phyloP scores from a whole-genome alignment of 2,329 filamentous ascomycete genomes.

The Karstenula rhodostoma region DNA sequence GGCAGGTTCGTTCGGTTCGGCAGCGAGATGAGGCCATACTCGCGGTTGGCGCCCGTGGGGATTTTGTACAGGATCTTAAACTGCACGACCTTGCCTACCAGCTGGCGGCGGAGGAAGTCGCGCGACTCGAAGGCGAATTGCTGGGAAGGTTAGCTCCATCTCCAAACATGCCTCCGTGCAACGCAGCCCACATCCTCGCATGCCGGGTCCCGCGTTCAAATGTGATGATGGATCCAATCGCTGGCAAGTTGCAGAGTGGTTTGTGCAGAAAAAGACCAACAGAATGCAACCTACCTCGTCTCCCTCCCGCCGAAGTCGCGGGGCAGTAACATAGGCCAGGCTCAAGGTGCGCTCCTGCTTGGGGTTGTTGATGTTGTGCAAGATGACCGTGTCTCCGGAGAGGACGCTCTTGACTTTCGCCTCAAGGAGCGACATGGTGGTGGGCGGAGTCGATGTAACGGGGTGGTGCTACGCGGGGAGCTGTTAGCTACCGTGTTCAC shows the following conservation, averaged over 20 bases:
- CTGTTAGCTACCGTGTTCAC: conserved; percentile 42
- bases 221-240: background rate
- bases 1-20: conserved; percentile 76
- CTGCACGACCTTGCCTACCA: conserved; percentile 86
- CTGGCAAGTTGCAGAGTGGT: background rate
- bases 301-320: conserved; percentile 84
- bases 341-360: conserved; percentile 85
- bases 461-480: conserved; percentile 24
- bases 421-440: conserved; percentile 48
- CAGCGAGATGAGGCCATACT: conserved; percentile 84
- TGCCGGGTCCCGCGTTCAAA: background rate
- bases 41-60: conserved; percentile 76
- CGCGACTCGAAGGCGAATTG: conserved; percentile 92
- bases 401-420: conserved; percentile 84
- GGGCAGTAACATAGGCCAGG: conserved; percentile 90
- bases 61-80: conserved; percentile 89
- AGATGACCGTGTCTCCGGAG: conserved; percentile 89
- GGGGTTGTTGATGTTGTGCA: conserved; percentile 82
- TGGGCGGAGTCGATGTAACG: conserved; percentile 9
- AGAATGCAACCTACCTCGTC: conserved; percentile 69
- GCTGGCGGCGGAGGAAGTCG: conserved; percentile 84
- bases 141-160: conserved; percentile 34
- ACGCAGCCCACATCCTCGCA: background rate
- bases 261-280: background rate
- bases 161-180: background rate